phyloP scores from a whole-genome alignment of 306 rosid species.

The Cyamopsis tetragonoloba region DNA sequence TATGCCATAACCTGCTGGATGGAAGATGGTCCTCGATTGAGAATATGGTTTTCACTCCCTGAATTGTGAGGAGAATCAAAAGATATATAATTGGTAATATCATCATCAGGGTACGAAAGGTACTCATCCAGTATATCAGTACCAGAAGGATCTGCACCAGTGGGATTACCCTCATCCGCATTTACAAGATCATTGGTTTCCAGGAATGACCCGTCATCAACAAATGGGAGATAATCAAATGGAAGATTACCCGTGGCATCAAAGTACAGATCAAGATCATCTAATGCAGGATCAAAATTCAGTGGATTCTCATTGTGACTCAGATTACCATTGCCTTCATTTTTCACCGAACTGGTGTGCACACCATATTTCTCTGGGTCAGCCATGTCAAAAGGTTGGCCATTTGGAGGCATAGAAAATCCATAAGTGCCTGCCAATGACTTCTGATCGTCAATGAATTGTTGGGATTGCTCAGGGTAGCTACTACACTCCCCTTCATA shows the following conservation, averaged over 20 bases:
- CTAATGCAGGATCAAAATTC: conserved; percentile 8
- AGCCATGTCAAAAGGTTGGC: conserved; percentile 26
- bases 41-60: conserved; percentile 32
- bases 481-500: conserved; percentile 64
- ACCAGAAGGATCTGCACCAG: conserved; percentile 36
- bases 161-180: conserved; percentile 33
- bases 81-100: conserved; percentile 37
- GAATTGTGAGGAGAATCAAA: conserved; percentile 47
- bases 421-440: conserved; percentile 32
- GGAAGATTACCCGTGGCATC: conserved; percentile 31
- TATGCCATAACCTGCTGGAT: conserved; percentile 46
- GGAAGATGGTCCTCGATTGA: conserved; percentile 25
- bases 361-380: conserved; percentile 35
- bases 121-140: conserved; percentile 59
- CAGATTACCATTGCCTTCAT: conserved; percentile 39
- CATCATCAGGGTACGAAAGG: conserved; percentile 52
- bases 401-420: conserved; percentile 26
- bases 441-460: conserved; percentile 34
- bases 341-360: conserved; percentile 24
- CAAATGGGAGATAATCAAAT: conserved; percentile 20
- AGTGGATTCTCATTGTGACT: conserved; percentile 25
- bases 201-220: conserved; percentile 49
- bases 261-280: conserved; percentile 27
- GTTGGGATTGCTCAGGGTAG: conserved; percentile 37
- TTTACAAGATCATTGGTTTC: conserved; percentile 64